Evolutionary conservation across 345 rosid species (phyloP), one percentile per base, ranked within the genome.

Genomic region (Orychophragmus violaceus): DNA sequence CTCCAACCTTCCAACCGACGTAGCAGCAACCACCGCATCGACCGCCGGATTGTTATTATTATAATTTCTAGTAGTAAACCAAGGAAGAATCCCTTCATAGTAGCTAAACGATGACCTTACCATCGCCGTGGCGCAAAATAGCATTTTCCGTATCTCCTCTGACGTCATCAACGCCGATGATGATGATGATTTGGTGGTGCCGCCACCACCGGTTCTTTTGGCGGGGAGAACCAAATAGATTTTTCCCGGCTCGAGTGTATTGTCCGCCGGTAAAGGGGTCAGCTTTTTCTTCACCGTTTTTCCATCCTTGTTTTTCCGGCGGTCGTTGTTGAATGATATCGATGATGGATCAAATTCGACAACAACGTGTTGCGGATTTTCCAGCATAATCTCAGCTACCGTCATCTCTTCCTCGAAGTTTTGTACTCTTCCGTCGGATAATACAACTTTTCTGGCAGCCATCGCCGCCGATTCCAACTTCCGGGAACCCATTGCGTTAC

Each of bases 341-440:
- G 74, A 54, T 5, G 74, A 62, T 0, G 84, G 62, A 16, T 68
- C 72, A 70, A 87, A 81, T 63, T 90, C 94, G 8, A 85, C 91
- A 42, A 90, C 97, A 10, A 87, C 91, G 9, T 90, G 85, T 28
- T 79, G 82, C 0, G 94, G 97, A 64, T 87, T 74, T 7, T 87
- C 97, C 5, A 90, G 56, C 94, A 90, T 90, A 2, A 90, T 80
- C 83, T 90, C 97, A 0, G 94, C 94, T 12, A 62, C 94, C 0
- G 94, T 87, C 4, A 82, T 42, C 0, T 84, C 72, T 17, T 69
- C 74, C 48, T 71, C 81, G n/a, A 82, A 74, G 59, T 66, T 84
- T 8, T 69, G 80, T 22, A 90, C 82, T 3, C 79, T 71, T 68
- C 96, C 96, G 36, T 87, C 85, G 6, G 78, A 72, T 30, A 90